Evolutionary conservation across 768 basidiomycete species (phyloP), one percentile per base, ranked within the genome.

Genomic region (Strobilomyces echinocephalus): DNA sequence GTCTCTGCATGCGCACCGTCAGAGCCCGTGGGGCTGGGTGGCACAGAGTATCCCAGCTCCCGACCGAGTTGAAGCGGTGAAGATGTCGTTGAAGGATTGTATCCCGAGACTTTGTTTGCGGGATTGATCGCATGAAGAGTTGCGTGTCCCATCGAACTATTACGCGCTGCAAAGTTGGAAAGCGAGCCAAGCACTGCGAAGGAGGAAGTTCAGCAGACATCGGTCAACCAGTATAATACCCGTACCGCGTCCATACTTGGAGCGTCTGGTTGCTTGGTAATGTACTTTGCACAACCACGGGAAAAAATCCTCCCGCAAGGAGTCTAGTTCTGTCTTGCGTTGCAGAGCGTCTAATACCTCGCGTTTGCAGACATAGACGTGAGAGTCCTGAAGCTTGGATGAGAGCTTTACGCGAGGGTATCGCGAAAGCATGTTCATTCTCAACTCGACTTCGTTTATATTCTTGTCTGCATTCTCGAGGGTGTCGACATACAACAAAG

Each of bases 251-350:
- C 74, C 79, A 57, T 88, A 88, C 69, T 83, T 86, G 44, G 68
- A 70, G 58, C 75, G 74, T 60, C 82, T 84, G 15, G 76, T 74
- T 10, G 74, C 72, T 54, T 84, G 85, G 66, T 92, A 92, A 56
- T 90, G 88, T 7, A 89, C 73, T 65, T 91, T 93, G 72, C 91
- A 88, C 51, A 97, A 65, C 91, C 93, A 97, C 0, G 95, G 95
- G 11, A 97, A 67, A 62, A 97, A 90, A 55, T 97, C 92, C 67
- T 95, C 88, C 47, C 88, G 79, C 48, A 97, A 76, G 15, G 93
- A 95, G 47, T 91, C 85, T 39, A 94, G 77, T 60, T 83, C 79
- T 5, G 72, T 72, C 61, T 89, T 90, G 55, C 82, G 78, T 11
- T 81, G 77, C 26, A 94, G 73, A 12, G 83, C 76, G 53, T 91